Conservation (phyloP, 2,329 filamentous ascomycete genomes). For the Penicillium sp. region DNA sequence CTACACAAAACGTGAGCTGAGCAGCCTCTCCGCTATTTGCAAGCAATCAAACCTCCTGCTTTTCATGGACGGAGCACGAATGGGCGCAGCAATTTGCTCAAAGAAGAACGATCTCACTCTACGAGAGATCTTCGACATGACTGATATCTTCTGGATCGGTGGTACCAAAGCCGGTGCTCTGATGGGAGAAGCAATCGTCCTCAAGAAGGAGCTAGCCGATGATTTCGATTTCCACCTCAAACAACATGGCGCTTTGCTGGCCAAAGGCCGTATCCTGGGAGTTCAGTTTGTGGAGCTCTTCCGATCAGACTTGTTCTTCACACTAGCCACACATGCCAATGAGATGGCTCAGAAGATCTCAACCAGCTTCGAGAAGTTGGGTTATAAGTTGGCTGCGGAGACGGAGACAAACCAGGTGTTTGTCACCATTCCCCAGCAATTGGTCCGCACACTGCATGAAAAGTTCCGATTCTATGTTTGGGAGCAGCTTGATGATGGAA, state of each 20-base stretch:
- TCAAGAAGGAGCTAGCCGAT: conserved; percentile 46
- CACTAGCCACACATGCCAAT: conserved; percentile 48
- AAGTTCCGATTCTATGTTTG: conserved; percentile 50
- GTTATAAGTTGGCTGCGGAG: conserved; percentile 44
- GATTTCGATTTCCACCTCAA: conserved; percentile 55
- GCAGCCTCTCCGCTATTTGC: conserved; percentile 45
- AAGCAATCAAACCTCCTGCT: conserved; percentile 44
- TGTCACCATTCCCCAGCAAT: conserved; percentile 41
- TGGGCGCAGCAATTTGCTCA: conserved; percentile 46
- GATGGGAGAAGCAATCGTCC: conserved; percentile 52
- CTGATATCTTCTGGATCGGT: conserved; percentile 56
- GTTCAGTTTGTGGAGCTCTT: conserved; percentile 53
- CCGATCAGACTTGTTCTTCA: conserved; percentile 46
- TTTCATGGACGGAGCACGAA: conserved; percentile 51
- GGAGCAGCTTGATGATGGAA: conserved; percentile 44
- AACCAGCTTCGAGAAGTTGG: conserved; percentile 42
- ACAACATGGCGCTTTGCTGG: conserved; percentile 52
- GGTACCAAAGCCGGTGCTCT: conserved; percentile 54
- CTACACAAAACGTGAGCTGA: conserved; percentile 46
- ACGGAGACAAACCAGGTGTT: conserved; percentile 56
- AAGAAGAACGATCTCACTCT: conserved; percentile 46
- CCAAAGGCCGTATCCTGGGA: conserved; percentile 51
- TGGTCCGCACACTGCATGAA: conserved; percentile 44
- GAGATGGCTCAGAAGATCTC: conserved; percentile 47
- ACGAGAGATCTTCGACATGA: conserved; percentile 47